A percentile compares a stretch with the other conserved stretches of the same genome.
These are phyloP conservation scores for Diversispora epigaea DNA, from an alignment of 192 early-diverging fungal genomes.

Conservation along the genomic window DNA sequence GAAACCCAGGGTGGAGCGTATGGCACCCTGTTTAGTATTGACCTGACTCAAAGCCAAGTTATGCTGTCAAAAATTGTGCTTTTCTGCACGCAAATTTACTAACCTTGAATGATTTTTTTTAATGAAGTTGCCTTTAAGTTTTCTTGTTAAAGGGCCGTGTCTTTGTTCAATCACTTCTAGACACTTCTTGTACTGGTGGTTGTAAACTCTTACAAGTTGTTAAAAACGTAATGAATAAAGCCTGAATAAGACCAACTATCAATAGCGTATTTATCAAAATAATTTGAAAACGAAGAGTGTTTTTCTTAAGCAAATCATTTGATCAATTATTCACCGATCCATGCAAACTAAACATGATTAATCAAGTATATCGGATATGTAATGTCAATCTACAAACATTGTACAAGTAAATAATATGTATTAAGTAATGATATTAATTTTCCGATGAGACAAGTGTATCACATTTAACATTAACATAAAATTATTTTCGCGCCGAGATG, in stretches of 20 bases:
- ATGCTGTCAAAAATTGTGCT: slow-evolving; percentile 17
- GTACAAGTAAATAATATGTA: too few species aligned
- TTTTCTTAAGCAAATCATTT: too few species aligned
- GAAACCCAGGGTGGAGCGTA: slow-evolving; percentile 27
- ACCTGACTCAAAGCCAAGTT: slow-evolving; percentile 34
- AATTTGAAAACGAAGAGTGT: too few species aligned
- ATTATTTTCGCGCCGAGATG: too few species aligned
- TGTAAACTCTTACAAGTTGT: slow-evolving; percentile 7
- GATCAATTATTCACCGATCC: too few species aligned
- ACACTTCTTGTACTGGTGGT: slow-evolving; percentile 24
- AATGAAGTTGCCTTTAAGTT: slow-evolving; percentile 23
- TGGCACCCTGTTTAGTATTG: slow-evolving; percentile 30
- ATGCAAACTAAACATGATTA: too few species aligned
- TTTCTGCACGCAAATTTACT: slow-evolving; percentile 18
- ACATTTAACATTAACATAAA: too few species aligned
- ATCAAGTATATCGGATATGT: too few species aligned
- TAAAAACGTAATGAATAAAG: slow-evolving; percentile 20
- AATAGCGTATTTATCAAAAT: slow-evolving; percentile 14
- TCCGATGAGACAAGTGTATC: too few species aligned
- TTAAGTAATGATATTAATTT: too few species aligned
- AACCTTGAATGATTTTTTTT: slow-evolving; percentile 27
- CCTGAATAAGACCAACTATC: slow-evolving; percentile 24
- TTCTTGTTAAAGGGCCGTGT: slow-evolving; percentile 2
- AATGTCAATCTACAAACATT: too few species aligned
- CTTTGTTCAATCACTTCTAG: slow-evolving; percentile 27